phyloP scores from a whole-genome alignment of 148 eudicot species.

The Nyssa sinensis region DNA sequence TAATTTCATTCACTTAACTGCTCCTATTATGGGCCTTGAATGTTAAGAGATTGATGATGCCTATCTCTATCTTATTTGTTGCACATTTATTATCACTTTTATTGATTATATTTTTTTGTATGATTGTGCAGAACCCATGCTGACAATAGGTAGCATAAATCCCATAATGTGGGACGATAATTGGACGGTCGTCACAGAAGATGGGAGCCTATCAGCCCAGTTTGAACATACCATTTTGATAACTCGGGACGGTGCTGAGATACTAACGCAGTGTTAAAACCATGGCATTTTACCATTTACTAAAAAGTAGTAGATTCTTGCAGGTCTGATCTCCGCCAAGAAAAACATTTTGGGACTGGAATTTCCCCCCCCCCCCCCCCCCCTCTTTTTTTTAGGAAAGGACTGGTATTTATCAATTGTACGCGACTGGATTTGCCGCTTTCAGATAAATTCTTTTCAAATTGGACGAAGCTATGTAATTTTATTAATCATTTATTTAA shows the following conservation, averaged over 20 bases:
- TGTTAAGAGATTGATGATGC: neutral
- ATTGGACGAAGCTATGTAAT: neutral
- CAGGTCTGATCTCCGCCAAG: neutral
- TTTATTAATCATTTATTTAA: neutral
- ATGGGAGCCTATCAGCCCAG: slow-evolving; percentile 93
- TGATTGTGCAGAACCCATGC: slow-evolving; percentile 83
- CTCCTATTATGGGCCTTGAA: neutral
- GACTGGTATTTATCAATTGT: too few species aligned
- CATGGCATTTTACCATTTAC: neutral
- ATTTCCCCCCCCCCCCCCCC: too few species aligned
- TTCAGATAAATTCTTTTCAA: neutral
- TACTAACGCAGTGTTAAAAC: slow-evolving; percentile 69
- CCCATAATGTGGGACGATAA: slow-evolving; percentile 90
- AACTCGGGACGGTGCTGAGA: slow-evolving; percentile 78
- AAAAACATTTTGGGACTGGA: neutral
- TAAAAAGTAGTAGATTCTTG: slow-evolving; percentile 3
- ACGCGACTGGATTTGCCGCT: neutral
- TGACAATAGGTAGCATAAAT: slow-evolving; percentile 79
- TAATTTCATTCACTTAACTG: neutral
- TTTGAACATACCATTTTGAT: slow-evolving; percentile 92
- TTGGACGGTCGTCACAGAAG: slow-evolving; percentile 95
- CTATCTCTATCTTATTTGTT: neutral
- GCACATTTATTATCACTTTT: neutral
- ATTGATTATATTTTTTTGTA: neutral
- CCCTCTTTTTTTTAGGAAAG: too few species aligned